Conservation (phyloP, 2,329 filamentous ascomycete genomes). For the Setomelanomma holmii region DNA sequence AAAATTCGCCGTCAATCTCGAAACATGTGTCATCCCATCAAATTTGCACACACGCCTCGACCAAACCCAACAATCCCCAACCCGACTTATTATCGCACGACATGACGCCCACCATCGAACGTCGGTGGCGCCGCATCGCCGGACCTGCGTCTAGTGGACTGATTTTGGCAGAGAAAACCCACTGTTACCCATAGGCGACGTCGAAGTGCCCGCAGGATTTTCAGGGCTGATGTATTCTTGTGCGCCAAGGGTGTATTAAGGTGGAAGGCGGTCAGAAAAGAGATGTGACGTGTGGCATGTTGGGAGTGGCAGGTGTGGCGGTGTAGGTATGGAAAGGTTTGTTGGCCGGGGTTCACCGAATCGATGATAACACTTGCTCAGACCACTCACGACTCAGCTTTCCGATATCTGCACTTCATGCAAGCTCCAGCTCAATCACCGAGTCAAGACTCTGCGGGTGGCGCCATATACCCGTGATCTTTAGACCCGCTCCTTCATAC, state of each 20-base stretch:
- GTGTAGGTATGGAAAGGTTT: background rate
- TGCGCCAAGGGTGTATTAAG: background rate
- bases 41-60: slow-evolving; percentile 21
- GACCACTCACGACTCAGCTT: too few species aligned
- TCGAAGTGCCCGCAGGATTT: slow-evolving; percentile 31
- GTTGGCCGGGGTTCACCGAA: background rate
- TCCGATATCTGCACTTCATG: too few species aligned
- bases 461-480: slow-evolving; percentile 25
- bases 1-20: slow-evolving; percentile 15
- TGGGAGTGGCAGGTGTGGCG: background rate
- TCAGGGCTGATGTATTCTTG: slow-evolving; percentile 19
- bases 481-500: slow-evolving; percentile 28
- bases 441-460: slow-evolving; percentile 29
- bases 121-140: slow-evolving; percentile 28
- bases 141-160: slow-evolving; percentile 25
- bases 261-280: background rate
- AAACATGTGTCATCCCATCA: slow-evolving; percentile 13
- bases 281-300: background rate
- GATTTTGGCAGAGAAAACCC: slow-evolving; percentile 29
- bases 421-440: slow-evolving; percentile 31
- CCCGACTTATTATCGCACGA: slow-evolving; percentile 32
- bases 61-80: slow-evolving; percentile 10
- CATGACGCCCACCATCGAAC: slow-evolving; percentile 27
- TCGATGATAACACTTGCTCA: background rate
- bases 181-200: slow-evolving; percentile 35